Evolutionary conservation across 1,284 basidiomycete species (phyloP).

Genomic region (Irpex sp.): DNA sequence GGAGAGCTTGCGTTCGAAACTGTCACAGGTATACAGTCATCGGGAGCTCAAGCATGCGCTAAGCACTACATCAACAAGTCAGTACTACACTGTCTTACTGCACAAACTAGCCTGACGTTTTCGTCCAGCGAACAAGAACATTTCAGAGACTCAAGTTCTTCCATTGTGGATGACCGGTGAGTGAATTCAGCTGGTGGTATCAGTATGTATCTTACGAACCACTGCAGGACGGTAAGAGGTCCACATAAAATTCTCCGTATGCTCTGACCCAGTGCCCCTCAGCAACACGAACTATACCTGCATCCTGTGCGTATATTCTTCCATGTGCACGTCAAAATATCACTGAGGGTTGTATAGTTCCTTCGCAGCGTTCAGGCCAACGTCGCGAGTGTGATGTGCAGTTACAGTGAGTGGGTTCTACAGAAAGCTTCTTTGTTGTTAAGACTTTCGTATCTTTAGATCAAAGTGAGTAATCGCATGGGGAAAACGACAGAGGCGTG

Average conservation of each 20-base stretch:
- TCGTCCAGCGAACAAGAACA: slow-evolving; percentile 48
- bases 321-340: too few relatives aligned
- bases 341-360: slow-evolving; percentile 34
- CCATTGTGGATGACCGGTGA: slow-evolving; percentile 62
- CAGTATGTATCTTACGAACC: background rate
- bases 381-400: slow-evolving; percentile 67
- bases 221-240: background rate
- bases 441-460: background rate
- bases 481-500: slow-evolving; percentile 33
- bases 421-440: background rate
- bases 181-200: slow-evolving; percentile 1
- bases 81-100: background rate
- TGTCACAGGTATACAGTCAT: slow-evolving; percentile 56
- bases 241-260: too few relatives aligned
- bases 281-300: slow-evolving; percentile 55
- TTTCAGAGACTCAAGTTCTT: slow-evolving; percentile 44
- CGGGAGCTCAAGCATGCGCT: slow-evolving; percentile 54
- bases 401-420: slow-evolving; percentile 46
- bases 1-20: slow-evolving; percentile 57
- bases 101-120: too few relatives aligned
- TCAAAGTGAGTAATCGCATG: background rate
- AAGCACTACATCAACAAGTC: slow-evolving; percentile 60
- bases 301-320: slow-evolving; percentile 34
- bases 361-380: slow-evolving; percentile 59
- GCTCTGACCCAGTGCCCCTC: background rate